Evolutionary conservation across 768 basidiomycete species (phyloP).

Genomic region (Psilocybe cubensis): DNA sequence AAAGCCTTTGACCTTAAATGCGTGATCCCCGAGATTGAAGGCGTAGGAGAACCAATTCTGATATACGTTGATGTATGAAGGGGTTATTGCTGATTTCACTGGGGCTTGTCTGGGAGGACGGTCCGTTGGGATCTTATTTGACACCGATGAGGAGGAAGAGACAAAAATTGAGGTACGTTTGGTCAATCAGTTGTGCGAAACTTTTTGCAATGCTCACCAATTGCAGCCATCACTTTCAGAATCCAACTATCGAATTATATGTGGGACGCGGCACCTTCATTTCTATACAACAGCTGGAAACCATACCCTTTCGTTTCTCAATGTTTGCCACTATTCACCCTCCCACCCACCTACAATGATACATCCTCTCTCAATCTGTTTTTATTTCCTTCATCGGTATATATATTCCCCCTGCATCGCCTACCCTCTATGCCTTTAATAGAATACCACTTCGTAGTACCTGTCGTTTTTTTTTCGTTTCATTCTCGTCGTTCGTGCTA

Average conservation of each 20-base stretch:
- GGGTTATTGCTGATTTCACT: constrained; percentile 16
- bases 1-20: constrained; percentile 99
- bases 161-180: constrained; percentile 33
- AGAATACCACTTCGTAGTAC: constrained; percentile 14
- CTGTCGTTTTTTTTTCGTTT: constrained; percentile 9
- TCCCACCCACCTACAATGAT: neutral
- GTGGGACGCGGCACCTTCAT: neutral
- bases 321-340: neutral
- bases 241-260: neutral
- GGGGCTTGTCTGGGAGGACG: neutral
- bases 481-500: constrained; percentile 33
- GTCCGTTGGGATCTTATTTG: constrained; percentile 14
- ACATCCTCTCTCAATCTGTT: constrained; percentile 4
- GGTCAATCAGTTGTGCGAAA: neutral
- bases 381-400: constrained; percentile 12
- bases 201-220: neutral
- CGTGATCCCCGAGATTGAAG: constrained; percentile 96
- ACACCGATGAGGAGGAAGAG: constrained; percentile 30
- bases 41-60: constrained; percentile 93
- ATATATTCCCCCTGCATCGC: constrained; percentile 16
- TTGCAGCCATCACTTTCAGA: neutral
- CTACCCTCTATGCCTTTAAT: constrained; percentile 19
- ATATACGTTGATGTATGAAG: constrained; percentile 85
- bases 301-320: neutral
- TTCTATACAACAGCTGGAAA: neutral